These are phyloP conservation scores for Gonapodya prolifera DNA, from an alignment of 192 early-diverging fungal species.

Conservation along the genomic window DNA sequence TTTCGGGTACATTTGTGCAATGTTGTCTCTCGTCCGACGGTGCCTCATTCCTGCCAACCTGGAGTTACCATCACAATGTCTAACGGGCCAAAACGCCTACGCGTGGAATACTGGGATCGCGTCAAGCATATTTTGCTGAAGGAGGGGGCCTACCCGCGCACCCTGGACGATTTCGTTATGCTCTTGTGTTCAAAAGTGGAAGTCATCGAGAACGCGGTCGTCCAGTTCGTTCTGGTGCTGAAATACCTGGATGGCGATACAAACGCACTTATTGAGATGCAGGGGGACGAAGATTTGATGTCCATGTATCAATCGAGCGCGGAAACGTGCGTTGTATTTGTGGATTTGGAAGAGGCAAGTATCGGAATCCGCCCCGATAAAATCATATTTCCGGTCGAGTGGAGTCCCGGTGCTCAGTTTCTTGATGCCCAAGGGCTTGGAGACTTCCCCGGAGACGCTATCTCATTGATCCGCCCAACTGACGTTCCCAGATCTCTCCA, in stretches of 20 bases:
- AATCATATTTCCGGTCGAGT: too few relatives aligned
- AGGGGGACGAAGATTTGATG: background rate
- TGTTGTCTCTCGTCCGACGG: too few relatives aligned
- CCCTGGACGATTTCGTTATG: background rate
- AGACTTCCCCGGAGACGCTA: too few relatives aligned
- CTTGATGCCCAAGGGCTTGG: too few relatives aligned
- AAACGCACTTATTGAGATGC: background rate
- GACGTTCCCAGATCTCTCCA: too few relatives aligned
- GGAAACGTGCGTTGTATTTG: background rate
- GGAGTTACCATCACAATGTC: too few relatives aligned
- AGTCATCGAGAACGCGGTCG: background rate
- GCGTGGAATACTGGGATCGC: background rate
- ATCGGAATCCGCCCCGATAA: too few relatives aligned
- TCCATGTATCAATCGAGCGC: background rate
- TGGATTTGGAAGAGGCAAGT: background rate
- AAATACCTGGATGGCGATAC: background rate
- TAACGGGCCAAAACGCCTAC: background rate
- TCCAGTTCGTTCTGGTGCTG: background rate
- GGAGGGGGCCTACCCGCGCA: background rate
- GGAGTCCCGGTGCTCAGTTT: too few relatives aligned
- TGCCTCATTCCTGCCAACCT: too few relatives aligned
- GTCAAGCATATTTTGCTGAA: background rate
- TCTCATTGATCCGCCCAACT: too few relatives aligned
- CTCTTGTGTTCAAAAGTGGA: background rate
- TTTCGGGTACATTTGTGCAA: too few relatives aligned